Percentiles rank a stretch among this genome's conserved stretches.
Conservation (phyloP, 140 eudicot species). For the Cichorium intybus region DNA sequence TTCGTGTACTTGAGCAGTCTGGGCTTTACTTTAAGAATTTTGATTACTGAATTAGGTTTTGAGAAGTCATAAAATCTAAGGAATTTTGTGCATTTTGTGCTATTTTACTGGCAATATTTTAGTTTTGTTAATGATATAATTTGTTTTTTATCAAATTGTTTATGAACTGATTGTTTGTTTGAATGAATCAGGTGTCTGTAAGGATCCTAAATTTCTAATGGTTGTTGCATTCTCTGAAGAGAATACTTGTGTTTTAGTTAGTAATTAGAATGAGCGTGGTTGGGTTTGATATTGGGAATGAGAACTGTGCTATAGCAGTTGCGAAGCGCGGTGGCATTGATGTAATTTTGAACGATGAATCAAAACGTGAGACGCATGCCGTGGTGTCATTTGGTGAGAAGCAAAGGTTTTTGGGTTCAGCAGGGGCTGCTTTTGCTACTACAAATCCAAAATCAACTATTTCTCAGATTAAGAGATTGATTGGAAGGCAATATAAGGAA, state of each 20-base stretch:
- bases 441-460: constrained; percentile 73
- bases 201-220: neutral
- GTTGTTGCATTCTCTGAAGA: neutral
- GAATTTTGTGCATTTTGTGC: neutral
- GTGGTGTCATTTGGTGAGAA: constrained; percentile 85
- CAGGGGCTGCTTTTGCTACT: constrained; percentile 73
- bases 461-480: constrained; percentile 74
- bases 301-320: constrained; percentile 30
- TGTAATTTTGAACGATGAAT: constrained; percentile 67
- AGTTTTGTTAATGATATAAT: too few relatives aligned
- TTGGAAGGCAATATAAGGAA: constrained; percentile 53
- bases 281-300: neutral
- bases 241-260: neutral
- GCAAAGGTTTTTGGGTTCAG: constrained; percentile 71
- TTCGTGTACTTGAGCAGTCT: neutral
- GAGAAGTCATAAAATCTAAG: neutral
- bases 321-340: constrained; percentile 71
- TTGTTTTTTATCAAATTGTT: neutral
- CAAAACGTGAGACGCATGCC: constrained; percentile 64
- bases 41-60: too few relatives aligned
- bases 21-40: neutral
- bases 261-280: neutral
- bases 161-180: neutral
- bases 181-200: neutral
- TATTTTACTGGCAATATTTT: too few relatives aligned